Conservation (phyloP, 2,329 filamentous ascomycete genomes). For the Ceratocystis lukuohia region DNA sequence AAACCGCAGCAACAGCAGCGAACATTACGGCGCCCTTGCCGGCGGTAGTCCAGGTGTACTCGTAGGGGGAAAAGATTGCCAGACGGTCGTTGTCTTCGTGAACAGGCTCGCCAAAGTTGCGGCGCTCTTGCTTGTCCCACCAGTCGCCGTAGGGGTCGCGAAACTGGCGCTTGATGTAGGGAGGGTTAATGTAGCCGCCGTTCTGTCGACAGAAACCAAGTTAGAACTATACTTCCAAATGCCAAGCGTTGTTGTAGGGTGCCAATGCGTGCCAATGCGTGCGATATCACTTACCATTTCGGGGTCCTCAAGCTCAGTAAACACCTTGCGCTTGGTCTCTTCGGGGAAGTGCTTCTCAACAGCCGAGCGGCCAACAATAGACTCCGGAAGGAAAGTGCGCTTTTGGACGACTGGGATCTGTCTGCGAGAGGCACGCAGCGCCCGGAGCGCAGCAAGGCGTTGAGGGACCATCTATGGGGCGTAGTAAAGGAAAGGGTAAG, state of each 20-base stretch:
- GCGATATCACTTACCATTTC: slow-evolving; percentile 41
- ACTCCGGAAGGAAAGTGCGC: slow-evolving; percentile 42
- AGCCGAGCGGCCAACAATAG: slow-evolving; percentile 34
- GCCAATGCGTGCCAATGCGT: neutral
- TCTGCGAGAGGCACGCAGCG: slow-evolving; percentile 30
- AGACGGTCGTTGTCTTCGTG: slow-evolving; percentile 94
- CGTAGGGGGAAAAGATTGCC: slow-evolving; percentile 75
- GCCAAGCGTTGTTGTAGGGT: too few species aligned
- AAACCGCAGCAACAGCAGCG: slow-evolving; percentile 49
- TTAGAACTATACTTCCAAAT: neutral
- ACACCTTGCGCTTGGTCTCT: slow-evolving; percentile 25
- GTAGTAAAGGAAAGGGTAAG: neutral
- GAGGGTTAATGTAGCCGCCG: slow-evolving; percentile 71
- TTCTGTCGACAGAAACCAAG: slow-evolving; percentile 40
- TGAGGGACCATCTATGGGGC: slow-evolving; percentile 11
- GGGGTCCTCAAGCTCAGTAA: slow-evolving; percentile 51
- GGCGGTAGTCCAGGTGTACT: slow-evolving; percentile 71
- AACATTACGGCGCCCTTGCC: slow-evolving; percentile 57
- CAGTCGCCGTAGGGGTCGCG: slow-evolving; percentile 86
- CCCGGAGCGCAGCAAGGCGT: slow-evolving; percentile 26
- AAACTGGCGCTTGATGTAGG: slow-evolving; percentile 70
- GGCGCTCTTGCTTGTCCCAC: slow-evolving; percentile 95
- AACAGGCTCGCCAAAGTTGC: slow-evolving; percentile 91
- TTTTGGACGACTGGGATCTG: slow-evolving; percentile 41
- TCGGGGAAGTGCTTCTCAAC: slow-evolving; percentile 42